Percentiles rank a stretch among this genome's conserved stretches.
These are phyloP conservation scores for Lactifluus echinatus DNA, from an alignment of 768 basidiomycete genomes.

Conservation along the genomic window DNA sequence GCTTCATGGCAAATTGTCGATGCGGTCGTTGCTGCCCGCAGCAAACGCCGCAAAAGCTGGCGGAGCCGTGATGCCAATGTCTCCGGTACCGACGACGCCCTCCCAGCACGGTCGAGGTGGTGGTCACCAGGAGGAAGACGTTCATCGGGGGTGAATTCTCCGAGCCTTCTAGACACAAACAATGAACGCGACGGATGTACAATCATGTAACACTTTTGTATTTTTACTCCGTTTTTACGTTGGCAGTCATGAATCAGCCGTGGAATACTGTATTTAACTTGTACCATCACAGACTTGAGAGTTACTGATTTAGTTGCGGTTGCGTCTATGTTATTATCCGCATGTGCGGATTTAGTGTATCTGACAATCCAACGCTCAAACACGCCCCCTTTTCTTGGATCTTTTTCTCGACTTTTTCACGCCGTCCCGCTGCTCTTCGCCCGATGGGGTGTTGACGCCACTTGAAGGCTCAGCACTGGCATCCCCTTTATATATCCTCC, in stretches of 20 bases:
- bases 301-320: slow-evolving; percentile 27
- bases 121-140: slow-evolving; percentile 48
- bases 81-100: slow-evolving; percentile 26
- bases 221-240: slow-evolving; percentile 8
- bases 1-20: slow-evolving; percentile 84
- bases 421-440: neutral
- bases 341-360: neutral
- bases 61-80: slow-evolving; percentile 36
- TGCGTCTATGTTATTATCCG: slow-evolving; percentile 6
- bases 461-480: neutral
- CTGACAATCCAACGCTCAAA: neutral
- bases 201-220: slow-evolving; percentile 44
- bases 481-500: neutral
- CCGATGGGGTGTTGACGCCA: slow-evolving; percentile 8
- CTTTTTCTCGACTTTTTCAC: slow-evolving; percentile 1
- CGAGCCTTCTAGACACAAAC: slow-evolving; percentile 32
- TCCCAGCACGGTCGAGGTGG: slow-evolving; percentile 31
- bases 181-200: slow-evolving; percentile 53
- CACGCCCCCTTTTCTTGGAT: slow-evolving; percentile 12
- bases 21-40: slow-evolving; percentile 55
- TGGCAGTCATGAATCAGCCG: neutral
- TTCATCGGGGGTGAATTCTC: slow-evolving; percentile 43
- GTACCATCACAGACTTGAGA: slow-evolving; percentile 18
- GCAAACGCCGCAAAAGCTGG: slow-evolving; percentile 49
- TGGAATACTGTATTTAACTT: neutral